Evolutionary conservation across 768 basidiomycete species (phyloP), one percentile per base, ranked within the genome.

Genomic region (Lactarius quietus): DNA sequence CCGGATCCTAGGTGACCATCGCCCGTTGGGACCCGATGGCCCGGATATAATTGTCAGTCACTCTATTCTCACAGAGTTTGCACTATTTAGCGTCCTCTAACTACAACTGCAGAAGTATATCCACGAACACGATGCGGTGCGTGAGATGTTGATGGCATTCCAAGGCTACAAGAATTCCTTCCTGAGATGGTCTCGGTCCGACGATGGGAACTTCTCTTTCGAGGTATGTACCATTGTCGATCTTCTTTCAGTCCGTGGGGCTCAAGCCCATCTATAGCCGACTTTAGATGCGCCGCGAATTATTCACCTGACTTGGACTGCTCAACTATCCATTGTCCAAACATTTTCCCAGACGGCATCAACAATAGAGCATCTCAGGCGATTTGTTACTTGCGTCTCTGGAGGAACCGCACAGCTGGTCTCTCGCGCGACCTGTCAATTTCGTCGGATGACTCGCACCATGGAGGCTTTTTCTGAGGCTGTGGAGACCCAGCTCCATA

Each of bases 391-490:
- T 6, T 75, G 79, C 29, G 76, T 87, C 20, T 53, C 52, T 80
- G 85, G 57, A 72, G 78, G 15, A 74, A 76, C 67, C 18, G 52
- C 57, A 38, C 51, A 60, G 68, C 38, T 38, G 14, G 38, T 12
- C 38, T 68, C 53, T 58, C 66, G 39, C 61, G 56, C 55, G 65
- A 18, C 59, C 38, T 38, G 64, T 58, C 61, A 66, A 39, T 56
- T 56, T 55, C 54, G 41, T 61, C 66, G 72, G 64, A 70, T 69
- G 12, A 84, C 86, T 12, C 82, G 81, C 36, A 92, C 89, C 0
- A 75, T 90, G n/a, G 90, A 93, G 73, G 92, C 92, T 0, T 92
- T 92, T 72, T 84, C 88, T 1, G 90, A 92, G 62, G 90, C 90
- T 0, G 76, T 93, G 54, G 84, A 86, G 65, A 69, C 76, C 26